Percentiles rank a stretch among this genome's conserved stretches.
Evolutionary conservation across 129 eudicot species (phyloP).

Genomic region (Flaveria sonorensis): DNA sequence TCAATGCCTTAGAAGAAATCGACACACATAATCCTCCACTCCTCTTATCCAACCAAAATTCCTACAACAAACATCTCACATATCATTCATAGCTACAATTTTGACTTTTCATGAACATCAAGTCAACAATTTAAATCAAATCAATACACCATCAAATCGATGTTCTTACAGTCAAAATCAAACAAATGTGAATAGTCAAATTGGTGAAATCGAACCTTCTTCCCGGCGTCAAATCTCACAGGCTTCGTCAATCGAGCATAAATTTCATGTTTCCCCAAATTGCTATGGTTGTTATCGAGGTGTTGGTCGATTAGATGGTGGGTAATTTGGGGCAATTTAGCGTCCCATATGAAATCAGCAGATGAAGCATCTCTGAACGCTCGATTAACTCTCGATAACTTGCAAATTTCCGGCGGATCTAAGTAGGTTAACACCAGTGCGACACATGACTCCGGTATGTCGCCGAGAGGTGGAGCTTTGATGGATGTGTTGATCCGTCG

Average conservation of each 20-base stretch:
- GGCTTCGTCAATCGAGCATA: constrained; percentile 53
- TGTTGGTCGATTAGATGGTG: constrained; percentile 40
- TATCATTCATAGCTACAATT: constrained; percentile 2
- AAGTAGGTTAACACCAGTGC: constrained; percentile 68
- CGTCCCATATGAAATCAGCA: constrained; percentile 81
- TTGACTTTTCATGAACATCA: constrained; percentile 23
- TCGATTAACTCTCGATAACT: constrained; percentile 61
- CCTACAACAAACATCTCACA: constrained; percentile 39
- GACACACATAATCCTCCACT: constrained; percentile 77
- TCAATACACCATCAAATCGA: too few species aligned
- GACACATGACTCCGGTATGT: constrained; percentile 77
- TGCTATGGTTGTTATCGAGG: constrained; percentile 8
- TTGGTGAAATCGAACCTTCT: constrained; percentile 44
- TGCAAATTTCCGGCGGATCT: constrained; percentile 83
- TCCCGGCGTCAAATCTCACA: constrained; percentile 57
- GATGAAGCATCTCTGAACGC: constrained; percentile 76
- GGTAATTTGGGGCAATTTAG: constrained; percentile 64
- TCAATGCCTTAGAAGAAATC: constrained; percentile 64
- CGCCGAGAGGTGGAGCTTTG: constrained; percentile 64
- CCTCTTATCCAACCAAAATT: constrained; percentile 76
- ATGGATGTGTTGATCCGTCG: constrained; percentile 31
- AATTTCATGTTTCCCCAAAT: constrained; percentile 44
- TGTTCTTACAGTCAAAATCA: too few species aligned
- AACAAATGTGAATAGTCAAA: too few species aligned
- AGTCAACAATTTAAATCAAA: not conserved